phyloP scores from a whole-genome alignment of 2,329 filamentous ascomycete genomes.

The Microdochium bolleyi region DNA sequence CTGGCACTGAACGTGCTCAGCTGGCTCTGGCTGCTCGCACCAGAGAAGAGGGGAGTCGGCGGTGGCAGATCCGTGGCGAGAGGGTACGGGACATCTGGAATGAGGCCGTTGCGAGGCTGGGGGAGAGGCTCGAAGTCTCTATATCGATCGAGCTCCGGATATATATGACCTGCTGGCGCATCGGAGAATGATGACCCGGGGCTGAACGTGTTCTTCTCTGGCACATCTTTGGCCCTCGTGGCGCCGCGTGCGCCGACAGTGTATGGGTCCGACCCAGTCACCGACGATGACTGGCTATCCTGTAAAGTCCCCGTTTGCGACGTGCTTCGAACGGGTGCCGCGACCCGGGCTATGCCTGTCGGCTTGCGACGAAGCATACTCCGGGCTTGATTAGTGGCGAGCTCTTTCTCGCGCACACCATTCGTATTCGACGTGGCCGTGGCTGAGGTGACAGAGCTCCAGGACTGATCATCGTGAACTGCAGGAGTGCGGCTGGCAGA shows the following conservation, averaged over 20 bases:
- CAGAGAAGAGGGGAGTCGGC: conserved; percentile 57
- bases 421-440: conserved; percentile 22
- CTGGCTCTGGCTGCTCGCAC: conserved; percentile 42
- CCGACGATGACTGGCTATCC: conserved; percentile 34
- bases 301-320: conserved; percentile 26
- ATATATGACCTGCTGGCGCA: conserved; percentile 37
- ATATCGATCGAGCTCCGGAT: conserved; percentile 56
- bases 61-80: conserved; percentile 58
- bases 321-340: conserved; percentile 20
- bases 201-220: conserved; percentile 32
- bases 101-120: conserved; percentile 18
- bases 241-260: conserved; percentile 31
- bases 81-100: conserved; percentile 43
- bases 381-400: conserved; percentile 22
- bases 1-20: conserved; percentile 57
- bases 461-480: conserved; percentile 33
- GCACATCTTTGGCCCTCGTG: conserved; percentile 32
- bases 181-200: conserved; percentile 29
- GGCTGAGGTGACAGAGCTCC: conserved; percentile 21
- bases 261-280: conserved; percentile 27
- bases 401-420: conserved; percentile 21
- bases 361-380: conserved; percentile 42
- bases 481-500: conserved; percentile 23
- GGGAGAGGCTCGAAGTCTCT: conserved; percentile 33
- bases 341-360: conserved; percentile 33